Evolutionary conservation across 148 eudicot genomes (phyloP).

Genomic region (Tetragonia tetragonoides): DNA sequence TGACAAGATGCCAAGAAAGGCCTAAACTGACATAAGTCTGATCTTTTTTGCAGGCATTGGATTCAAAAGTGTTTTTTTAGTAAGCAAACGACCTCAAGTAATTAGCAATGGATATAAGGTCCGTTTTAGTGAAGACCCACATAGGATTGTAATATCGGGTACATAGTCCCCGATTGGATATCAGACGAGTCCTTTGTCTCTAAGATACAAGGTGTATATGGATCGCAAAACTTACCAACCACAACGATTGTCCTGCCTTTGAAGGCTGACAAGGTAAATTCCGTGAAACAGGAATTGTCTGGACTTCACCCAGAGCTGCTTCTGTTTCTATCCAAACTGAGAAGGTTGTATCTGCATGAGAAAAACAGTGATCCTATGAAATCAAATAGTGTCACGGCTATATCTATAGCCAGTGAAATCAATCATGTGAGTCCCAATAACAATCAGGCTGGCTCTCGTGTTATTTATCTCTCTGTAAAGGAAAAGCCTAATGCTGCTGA

Average conservation of each 20-base stretch:
- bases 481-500: slow-evolving; percentile 24
- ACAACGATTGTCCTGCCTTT: slow-evolving; percentile 48
- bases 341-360: slow-evolving; percentile 33
- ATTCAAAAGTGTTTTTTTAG: slow-evolving; percentile 46
- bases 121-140: slow-evolving; percentile 41
- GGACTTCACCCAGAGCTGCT: slow-evolving; percentile 45
- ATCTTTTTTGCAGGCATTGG: slow-evolving; percentile 36
- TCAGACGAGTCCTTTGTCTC: slow-evolving; percentile 26
- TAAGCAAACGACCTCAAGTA: slow-evolving; percentile 37
- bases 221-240: slow-evolving; percentile 19
- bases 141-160: slow-evolving; percentile 37
- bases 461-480: slow-evolving; percentile 35
- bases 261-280: slow-evolving; percentile 38
- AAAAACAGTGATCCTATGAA: background rate
- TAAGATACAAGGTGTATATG: slow-evolving; percentile 31
- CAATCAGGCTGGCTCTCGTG: slow-evolving; percentile 29
- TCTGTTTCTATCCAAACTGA: slow-evolving; percentile 39
- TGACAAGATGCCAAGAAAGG: background rate
- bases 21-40: background rate
- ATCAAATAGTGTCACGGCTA: slow-evolving; percentile 22
- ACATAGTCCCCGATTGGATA: slow-evolving; percentile 50
- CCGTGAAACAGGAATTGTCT: slow-evolving; percentile 38
- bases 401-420: slow-evolving; percentile 41
- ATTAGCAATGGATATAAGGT: slow-evolving; percentile 32
- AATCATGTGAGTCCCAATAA: slow-evolving; percentile 23